These are phyloP conservation scores for Pseudogymnoascus sp. DNA, from an alignment of 2,329 filamentous ascomycete species.

Conservation along the genomic window DNA sequence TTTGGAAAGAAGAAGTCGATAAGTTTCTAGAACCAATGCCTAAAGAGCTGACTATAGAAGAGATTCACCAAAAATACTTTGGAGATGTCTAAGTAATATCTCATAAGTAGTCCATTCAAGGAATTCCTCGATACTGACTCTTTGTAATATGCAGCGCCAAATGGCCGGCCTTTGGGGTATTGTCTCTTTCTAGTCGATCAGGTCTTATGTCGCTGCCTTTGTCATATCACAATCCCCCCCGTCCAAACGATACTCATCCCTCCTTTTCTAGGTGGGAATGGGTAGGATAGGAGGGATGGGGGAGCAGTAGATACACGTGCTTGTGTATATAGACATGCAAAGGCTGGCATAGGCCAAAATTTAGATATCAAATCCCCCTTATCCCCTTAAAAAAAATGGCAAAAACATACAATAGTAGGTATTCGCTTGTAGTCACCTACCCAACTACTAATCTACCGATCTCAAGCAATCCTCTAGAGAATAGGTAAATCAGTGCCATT, in stretches of 20 bases:
- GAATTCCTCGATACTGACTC: background rate
- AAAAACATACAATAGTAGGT: too few relatives aligned
- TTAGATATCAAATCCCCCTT: too few relatives aligned
- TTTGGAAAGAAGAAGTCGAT: slow-evolving; percentile 33
- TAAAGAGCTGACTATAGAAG: slow-evolving; percentile 35
- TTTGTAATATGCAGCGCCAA: background rate
- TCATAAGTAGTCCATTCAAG: background rate
- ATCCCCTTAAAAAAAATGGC: too few relatives aligned
- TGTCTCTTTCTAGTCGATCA: slow-evolving; percentile 12
- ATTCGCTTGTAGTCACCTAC: too few relatives aligned
- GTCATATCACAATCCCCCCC: slow-evolving; percentile 12
- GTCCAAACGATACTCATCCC: slow-evolving; percentile 17
- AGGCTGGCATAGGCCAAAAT: too few relatives aligned
- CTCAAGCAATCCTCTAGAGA: too few relatives aligned
- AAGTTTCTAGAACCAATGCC: slow-evolving; percentile 34
- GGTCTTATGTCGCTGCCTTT: slow-evolving; percentile 13
- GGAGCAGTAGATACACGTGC: too few relatives aligned
- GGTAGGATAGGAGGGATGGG: too few relatives aligned
- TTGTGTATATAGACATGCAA: too few relatives aligned
- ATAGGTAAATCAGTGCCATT: too few relatives aligned
- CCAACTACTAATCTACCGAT: too few relatives aligned
- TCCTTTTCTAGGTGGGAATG: too few relatives aligned
- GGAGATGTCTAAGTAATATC: slow-evolving; percentile 24
- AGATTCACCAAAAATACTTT: slow-evolving; percentile 31
- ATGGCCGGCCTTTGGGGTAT: background rate